Evolutionary conservation across 805 yeast species (phyloP).

Genomic region (Saccharomycopsis sp.): DNA sequence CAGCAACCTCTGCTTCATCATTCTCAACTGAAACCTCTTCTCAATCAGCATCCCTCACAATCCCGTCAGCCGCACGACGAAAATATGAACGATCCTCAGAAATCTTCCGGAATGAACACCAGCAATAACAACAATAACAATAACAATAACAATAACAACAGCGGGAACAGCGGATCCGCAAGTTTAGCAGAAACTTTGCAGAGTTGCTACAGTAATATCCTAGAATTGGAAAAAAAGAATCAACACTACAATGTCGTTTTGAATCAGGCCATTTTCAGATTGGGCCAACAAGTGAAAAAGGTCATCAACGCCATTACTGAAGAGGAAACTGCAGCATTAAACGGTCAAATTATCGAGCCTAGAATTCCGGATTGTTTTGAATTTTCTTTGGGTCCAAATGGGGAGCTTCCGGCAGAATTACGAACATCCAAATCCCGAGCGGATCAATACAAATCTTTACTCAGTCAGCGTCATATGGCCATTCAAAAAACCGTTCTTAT

Average conservation of each 20-base stretch:
- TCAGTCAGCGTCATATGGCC: conserved; percentile 6
- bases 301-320: not conserved
- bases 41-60: too few species aligned
- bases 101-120: too few species aligned
- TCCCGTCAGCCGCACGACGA: too few species aligned
- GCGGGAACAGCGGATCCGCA: too few species aligned
- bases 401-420: not conserved
- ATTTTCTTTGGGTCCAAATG: not conserved
- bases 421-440: not conserved
- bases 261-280: conserved; percentile 14
- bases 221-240: conserved; percentile 20
- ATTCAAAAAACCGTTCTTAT: conserved; percentile 19
- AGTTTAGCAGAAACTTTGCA: conserved; percentile 20
- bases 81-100: too few species aligned
- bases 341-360: not conserved
- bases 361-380: not conserved
- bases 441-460: not conserved
- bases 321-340: not conserved
- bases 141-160: too few species aligned
- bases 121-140: too few species aligned
- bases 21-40: too few species aligned
- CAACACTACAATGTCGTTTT: conserved; percentile 18
- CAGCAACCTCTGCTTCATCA: too few species aligned
- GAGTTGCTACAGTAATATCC: conserved; percentile 18
- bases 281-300: conserved; percentile 16